Evolutionary conservation across 352 stramenopile genomes (phyloP).

Genomic region (Globisporangium alternatum): DNA sequence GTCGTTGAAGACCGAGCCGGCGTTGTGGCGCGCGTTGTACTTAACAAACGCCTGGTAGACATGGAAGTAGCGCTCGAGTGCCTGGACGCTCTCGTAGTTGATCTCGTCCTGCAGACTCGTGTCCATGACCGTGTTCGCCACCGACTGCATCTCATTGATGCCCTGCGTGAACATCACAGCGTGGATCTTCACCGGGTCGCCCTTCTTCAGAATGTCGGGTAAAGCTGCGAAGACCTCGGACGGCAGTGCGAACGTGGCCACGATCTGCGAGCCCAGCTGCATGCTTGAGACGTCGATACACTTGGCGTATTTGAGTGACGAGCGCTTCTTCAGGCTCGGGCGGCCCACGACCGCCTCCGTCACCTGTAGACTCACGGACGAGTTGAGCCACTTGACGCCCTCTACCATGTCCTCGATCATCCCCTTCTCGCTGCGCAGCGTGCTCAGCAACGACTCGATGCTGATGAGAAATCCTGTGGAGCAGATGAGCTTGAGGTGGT

Average conservation of each 20-base stretch:
- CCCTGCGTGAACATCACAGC: slow-evolving; percentile 88
- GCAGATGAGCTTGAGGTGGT: slow-evolving; percentile 61
- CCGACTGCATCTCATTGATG: slow-evolving; percentile 93
- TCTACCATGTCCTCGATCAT: slow-evolving; percentile 94
- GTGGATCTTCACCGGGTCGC: slow-evolving; percentile 70
- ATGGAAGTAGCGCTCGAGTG: slow-evolving; percentile 70
- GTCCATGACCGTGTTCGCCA: slow-evolving; percentile 86
- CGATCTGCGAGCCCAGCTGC: slow-evolving; percentile 49
- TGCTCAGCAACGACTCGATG: slow-evolving; percentile 94
- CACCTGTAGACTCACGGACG: slow-evolving; percentile 75
- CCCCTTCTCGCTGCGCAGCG: slow-evolving; percentile 92
- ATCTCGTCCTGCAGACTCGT: slow-evolving; percentile 85
- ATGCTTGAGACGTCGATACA: slow-evolving; percentile 63
- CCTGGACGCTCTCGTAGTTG: slow-evolving; percentile 73
- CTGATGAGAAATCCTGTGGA: slow-evolving; percentile 86
- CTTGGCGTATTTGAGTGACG: slow-evolving; percentile 67
- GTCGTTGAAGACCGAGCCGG: slow-evolving; percentile 15
- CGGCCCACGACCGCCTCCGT: background rate
- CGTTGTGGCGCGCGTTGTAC: slow-evolving; percentile 20
- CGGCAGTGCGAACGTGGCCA: slow-evolving; percentile 70
- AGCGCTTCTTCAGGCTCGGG: slow-evolving; percentile 38
- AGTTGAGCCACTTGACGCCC: slow-evolving; percentile 81
- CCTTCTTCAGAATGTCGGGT: slow-evolving; percentile 58
- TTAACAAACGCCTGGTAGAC: slow-evolving; percentile 71
- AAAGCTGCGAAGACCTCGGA: slow-evolving; percentile 50